These are phyloP conservation scores for Orbilia blumenaviensis DNA, from an alignment of 2,329 filamentous ascomycete genomes.

Conservation along the genomic window DNA sequence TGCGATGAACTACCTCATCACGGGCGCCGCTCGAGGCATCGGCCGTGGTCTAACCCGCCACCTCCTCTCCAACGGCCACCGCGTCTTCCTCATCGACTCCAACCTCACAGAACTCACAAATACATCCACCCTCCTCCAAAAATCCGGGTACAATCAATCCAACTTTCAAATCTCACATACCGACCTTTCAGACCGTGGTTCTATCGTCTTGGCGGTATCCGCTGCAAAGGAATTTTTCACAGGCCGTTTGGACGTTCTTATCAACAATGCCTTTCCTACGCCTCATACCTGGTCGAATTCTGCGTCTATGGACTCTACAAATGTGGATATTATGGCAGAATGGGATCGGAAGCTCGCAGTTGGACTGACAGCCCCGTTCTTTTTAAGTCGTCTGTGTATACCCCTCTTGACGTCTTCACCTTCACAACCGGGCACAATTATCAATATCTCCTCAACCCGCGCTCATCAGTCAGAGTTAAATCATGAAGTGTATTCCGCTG, in stretches of 20 bases:
- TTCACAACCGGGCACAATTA: constrained; percentile 58
- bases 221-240: constrained; percentile 13
- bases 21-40: constrained; percentile 61
- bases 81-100: constrained; percentile 37
- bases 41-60: constrained; percentile 60
- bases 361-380: constrained; percentile 29
- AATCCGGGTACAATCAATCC: not conserved
- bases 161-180: constrained; percentile 30
- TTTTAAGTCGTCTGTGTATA: constrained; percentile 26
- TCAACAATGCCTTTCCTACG: constrained; percentile 42
- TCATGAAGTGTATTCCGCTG: constrained; percentile 65
- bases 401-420: constrained; percentile 16
- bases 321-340: constrained; percentile 37
- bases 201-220: constrained; percentile 3
- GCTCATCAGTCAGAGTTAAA: constrained; percentile 65
- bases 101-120: constrained; percentile 19
- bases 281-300: constrained; percentile 19
- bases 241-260: constrained; percentile 30
- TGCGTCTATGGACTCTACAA: constrained; percentile 23
- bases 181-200: constrained; percentile 16
- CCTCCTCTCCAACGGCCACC: constrained; percentile 58
- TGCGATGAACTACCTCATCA: constrained; percentile 60
- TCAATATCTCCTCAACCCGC: constrained; percentile 66
- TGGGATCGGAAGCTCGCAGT: constrained; percentile 42
- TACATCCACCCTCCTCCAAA: constrained; percentile 12